phyloP scores from a whole-genome alignment of 768 basidiomycete genomes.

The Mycena rosella region DNA sequence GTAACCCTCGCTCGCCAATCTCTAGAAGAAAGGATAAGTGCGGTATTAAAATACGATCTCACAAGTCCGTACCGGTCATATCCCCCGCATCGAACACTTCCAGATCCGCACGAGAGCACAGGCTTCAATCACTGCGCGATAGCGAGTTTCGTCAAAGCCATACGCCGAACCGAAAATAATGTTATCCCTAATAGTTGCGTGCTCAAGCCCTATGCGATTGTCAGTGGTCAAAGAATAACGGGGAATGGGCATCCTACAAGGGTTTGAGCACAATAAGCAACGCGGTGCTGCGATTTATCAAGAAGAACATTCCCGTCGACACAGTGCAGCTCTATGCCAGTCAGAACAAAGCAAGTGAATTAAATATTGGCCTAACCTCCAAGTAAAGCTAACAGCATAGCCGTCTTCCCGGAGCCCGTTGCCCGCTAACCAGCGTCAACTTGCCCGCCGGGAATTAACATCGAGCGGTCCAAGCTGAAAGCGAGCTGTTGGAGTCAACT shows the following conservation, averaged over 20 bases:
- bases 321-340: constrained; percentile 73
- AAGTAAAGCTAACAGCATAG: constrained; percentile 71
- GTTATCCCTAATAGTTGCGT: constrained; percentile 86
- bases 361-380: constrained; percentile 60
- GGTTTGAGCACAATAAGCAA: constrained; percentile 78
- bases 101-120: constrained; percentile 84
- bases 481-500: constrained; percentile 45
- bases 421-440: constrained; percentile 72
- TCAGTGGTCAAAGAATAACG: constrained; percentile 38
- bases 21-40: constrained; percentile 50
- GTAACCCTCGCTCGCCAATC: constrained; percentile 89
- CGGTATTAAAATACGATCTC: neutral
- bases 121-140: constrained; percentile 75
- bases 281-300: constrained; percentile 67
- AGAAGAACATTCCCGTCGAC: constrained; percentile 65
- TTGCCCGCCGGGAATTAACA: constrained; percentile 69
- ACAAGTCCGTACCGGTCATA: constrained; percentile 67
- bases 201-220: constrained; percentile 73
- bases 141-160: constrained; percentile 73
- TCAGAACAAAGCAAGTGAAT: constrained; percentile 14
- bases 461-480: constrained; percentile 72
- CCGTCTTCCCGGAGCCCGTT: constrained; percentile 79
- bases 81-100: constrained; percentile 82
- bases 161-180: constrained; percentile 78
- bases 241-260: constrained; percentile 57